These are phyloP conservation scores for Xylariaceae sp. DNA, from an alignment of 2,329 filamentous ascomycete genomes.

Conservation along the genomic window DNA sequence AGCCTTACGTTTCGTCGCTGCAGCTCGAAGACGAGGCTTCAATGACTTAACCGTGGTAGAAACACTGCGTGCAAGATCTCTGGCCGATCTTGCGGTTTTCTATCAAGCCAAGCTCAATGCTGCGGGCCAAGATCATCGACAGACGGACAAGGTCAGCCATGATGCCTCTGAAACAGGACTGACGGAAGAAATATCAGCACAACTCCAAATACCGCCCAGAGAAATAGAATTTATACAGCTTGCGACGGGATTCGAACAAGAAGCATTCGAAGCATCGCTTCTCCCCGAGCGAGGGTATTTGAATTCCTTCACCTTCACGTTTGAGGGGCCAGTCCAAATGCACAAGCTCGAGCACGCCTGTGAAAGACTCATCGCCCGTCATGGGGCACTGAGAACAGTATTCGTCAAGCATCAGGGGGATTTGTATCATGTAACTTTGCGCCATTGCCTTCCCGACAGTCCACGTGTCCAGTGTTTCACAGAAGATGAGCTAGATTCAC, in stretches of 20 bases:
- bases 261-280: background rate
- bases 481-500: too few relatives aligned
- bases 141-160: too few relatives aligned
- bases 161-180: too few relatives aligned
- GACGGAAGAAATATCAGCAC: background rate
- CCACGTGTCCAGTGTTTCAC: too few relatives aligned
- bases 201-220: background rate
- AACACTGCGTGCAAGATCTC: background rate
- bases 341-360: background rate
- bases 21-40: background rate
- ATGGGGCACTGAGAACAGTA: background rate
- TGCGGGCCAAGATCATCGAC: too few relatives aligned
- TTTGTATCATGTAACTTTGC: background rate
- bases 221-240: background rate
- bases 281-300: background rate
- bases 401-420: background rate
- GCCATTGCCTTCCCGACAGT: background rate
- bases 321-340: background rate
- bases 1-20: background rate
- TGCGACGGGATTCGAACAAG: background rate
- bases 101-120: background rate
- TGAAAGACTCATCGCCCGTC: background rate
- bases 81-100: background rate
- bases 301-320: background rate
- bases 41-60: background rate